Evolutionary conservation across 2,329 filamentous ascomycete species (phyloP).

Genomic region (Botrytis byssoidea): DNA sequence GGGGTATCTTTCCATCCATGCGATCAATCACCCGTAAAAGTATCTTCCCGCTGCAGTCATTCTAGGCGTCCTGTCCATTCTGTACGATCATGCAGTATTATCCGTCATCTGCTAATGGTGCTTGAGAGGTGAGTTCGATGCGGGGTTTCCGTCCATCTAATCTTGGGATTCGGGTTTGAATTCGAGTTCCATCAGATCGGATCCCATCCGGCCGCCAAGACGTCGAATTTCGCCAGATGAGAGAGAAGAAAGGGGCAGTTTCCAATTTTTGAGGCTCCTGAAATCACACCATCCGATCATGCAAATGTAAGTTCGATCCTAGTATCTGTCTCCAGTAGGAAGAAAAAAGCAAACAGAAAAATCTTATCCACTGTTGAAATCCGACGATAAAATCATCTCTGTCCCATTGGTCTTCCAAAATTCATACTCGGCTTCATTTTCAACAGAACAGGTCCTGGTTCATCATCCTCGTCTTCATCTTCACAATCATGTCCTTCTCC

Average conservation of each 20-base stretch:
- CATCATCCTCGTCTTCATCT: constrained; percentile 21
- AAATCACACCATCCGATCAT: background rate
- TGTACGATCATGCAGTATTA: background rate
- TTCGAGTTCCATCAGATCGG: background rate
- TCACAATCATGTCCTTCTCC: constrained; percentile 19
- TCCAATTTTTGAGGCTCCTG: background rate
- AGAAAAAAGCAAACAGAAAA: background rate
- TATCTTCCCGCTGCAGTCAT: background rate
- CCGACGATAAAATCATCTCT: constrained; percentile 1
- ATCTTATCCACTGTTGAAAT: background rate
- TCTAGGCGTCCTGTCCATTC: background rate
- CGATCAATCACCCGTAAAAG: background rate
- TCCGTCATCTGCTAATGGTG: background rate
- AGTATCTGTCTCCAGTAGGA: background rate
- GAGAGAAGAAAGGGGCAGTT: background rate
- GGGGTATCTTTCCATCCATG: constrained; percentile 12
- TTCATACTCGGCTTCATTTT: constrained; percentile 33
- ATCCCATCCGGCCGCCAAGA: background rate
- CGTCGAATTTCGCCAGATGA: background rate
- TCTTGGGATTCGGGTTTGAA: background rate
- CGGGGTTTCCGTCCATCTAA: background rate
- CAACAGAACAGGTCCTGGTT: constrained; percentile 23
- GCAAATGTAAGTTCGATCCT: background rate
- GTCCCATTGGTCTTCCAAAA: constrained; percentile 34
- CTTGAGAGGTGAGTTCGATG: background rate